Evolutionary conservation across 2,329 filamentous ascomycete species (phyloP).

Genomic region (Fusarium sublunatum): DNA sequence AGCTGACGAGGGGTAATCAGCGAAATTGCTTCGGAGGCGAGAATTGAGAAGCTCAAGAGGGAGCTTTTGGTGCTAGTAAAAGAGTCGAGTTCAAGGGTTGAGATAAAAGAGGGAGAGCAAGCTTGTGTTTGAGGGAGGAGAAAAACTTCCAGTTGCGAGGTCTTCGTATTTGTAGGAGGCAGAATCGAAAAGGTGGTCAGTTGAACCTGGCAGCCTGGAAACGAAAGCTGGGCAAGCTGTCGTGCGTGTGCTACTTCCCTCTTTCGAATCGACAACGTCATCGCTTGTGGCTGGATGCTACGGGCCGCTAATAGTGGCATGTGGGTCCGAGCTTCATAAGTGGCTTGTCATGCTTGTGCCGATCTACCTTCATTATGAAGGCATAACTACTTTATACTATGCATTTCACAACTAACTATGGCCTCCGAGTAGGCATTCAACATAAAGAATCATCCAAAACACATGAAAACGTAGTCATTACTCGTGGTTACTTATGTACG

Average conservation of each 20-base stretch:
- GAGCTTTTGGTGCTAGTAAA: slow-evolving; percentile 13
- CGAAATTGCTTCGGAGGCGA: slow-evolving; percentile 16
- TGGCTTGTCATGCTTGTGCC: slow-evolving; percentile 29
- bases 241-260: slow-evolving; percentile 37
- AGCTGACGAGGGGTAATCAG: slow-evolving; percentile 40
- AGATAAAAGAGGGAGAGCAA: slow-evolving; percentile 1
- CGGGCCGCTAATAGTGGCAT: slow-evolving; percentile 28
- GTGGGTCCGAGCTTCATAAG: slow-evolving; percentile 15
- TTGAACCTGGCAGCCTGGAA: slow-evolving; percentile 37
- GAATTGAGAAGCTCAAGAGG: slow-evolving; percentile 18
- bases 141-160: slow-evolving; percentile 16
- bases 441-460: background rate
- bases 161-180: slow-evolving; percentile 36
- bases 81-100: slow-evolving; percentile 2
- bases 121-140: slow-evolving; percentile 1
- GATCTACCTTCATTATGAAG: slow-evolving; percentile 15
- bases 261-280: slow-evolving; percentile 51
- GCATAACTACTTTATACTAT: slow-evolving; percentile 11
- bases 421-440: slow-evolving; percentile 3
- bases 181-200: slow-evolving; percentile 48
- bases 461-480: background rate
- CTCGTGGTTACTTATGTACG: background rate
- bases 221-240: slow-evolving; percentile 38
- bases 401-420: slow-evolving; percentile 4
- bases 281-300: slow-evolving; percentile 48